Conservation (phyloP, 2,329 filamentous ascomycete genomes). For the Aspergillus nomiae region DNA sequence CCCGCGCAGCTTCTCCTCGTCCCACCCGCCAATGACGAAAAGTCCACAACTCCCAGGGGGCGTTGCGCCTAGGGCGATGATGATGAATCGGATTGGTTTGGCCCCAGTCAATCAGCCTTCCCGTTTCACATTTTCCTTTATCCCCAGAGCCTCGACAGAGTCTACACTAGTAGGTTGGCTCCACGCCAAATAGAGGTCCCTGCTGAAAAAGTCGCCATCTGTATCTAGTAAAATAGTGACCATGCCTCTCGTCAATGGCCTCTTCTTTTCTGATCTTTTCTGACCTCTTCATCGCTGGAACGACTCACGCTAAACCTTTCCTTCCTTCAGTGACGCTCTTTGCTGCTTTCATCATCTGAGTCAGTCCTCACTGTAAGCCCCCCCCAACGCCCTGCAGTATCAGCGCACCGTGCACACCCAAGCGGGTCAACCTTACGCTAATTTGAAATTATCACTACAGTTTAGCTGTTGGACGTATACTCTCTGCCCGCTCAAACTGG, state of each 20-base stretch:
- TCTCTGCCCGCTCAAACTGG: slow-evolving; percentile 4
- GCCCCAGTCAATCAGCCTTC: slow-evolving; percentile 16
- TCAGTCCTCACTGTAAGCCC: not conserved
- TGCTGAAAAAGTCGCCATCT: slow-evolving; percentile 21
- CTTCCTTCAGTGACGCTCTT: slow-evolving; percentile 7
- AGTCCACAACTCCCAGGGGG: slow-evolving; percentile 14
- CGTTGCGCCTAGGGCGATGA: slow-evolving; percentile 5
- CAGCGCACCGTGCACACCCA: slow-evolving; percentile 19
- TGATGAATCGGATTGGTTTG: slow-evolving; percentile 12
- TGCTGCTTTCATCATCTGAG: not conserved
- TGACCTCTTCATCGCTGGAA: not conserved
- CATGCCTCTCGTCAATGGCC: slow-evolving; percentile 1
- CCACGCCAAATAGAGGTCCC: slow-evolving; percentile 15
- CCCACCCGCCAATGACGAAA: slow-evolving; percentile 2
- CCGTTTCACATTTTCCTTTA: slow-evolving; percentile 16
- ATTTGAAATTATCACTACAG: slow-evolving; percentile 11
- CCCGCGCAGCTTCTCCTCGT: not conserved
- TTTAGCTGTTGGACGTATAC: slow-evolving; percentile 10
- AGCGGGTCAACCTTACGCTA: slow-evolving; percentile 18
- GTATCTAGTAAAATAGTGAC: slow-evolving; percentile 20
- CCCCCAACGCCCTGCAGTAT: slow-evolving; percentile 2
- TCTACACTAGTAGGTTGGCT: slow-evolving; percentile 11
- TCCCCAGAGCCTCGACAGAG: slow-evolving; percentile 11
- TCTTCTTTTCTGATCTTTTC: not conserved
- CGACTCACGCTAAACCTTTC: not conserved